phyloP scores from a whole-genome alignment of 1,139 yeast genomes.

The Blastobotrys raffinosifermentans region DNA sequence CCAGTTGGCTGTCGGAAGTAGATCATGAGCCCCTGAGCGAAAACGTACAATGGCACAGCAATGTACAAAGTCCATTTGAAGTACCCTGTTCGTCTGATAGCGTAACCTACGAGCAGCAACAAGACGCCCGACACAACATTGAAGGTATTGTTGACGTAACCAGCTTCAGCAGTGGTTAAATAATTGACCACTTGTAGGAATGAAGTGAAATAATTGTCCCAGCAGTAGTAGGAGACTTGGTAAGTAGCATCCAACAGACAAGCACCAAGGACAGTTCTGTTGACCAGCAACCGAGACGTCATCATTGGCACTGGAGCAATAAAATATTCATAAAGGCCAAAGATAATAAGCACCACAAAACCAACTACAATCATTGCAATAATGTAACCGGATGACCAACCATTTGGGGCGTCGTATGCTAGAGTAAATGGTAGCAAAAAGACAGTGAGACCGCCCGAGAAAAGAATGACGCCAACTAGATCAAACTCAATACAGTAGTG shows the following conservation, averaged over 20 bases:
- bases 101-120: conserved; percentile 29
- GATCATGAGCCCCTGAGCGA: conserved; percentile 32
- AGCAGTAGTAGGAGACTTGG: conserved; percentile 27
- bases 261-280: conserved; percentile 32
- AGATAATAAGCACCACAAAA: conserved; percentile 23
- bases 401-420: conserved; percentile 26
- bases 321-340: conserved; percentile 29
- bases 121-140: conserved; percentile 29
- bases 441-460: conserved; percentile 32
- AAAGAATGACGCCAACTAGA: conserved; percentile 31
- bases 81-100: conserved; percentile 26
- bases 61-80: conserved; percentile 29
- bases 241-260: conserved; percentile 23
- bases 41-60: conserved; percentile 28
- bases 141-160: conserved; percentile 30
- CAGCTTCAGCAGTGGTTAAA: conserved; percentile 23
- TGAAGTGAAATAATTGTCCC: conserved; percentile 29
- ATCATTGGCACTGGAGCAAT: conserved; percentile 30
- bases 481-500: conserved; percentile 32
- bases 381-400: conserved; percentile 27
- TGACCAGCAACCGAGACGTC: conserved; percentile 22
- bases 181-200: conserved; percentile 29
- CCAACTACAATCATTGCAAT: conserved; percentile 35
- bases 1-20: conserved; percentile 26
- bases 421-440: conserved; percentile 36